Percentiles rank a stretch among this genome's conserved stretches.
Conservation (phyloP, 2,329 filamentous ascomycete genomes). For the Diaporthe nobilis region DNA sequence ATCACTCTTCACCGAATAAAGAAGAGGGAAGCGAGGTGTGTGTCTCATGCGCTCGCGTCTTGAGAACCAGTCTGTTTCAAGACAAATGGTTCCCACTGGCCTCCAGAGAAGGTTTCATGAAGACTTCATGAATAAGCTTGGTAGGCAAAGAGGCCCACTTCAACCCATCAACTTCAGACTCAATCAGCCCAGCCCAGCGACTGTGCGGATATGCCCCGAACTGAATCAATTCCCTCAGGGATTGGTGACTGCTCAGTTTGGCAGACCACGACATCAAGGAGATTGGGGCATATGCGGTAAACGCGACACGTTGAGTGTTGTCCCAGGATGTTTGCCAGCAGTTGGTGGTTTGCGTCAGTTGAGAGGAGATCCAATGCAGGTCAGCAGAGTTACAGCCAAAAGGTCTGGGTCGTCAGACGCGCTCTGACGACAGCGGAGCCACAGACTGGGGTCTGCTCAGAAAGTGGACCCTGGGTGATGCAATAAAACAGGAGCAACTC, state of each 20-base stretch:
- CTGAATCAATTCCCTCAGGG: not conserved
- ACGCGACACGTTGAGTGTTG: not conserved
- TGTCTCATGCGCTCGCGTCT: constrained; percentile 25
- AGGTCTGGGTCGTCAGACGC: constrained; percentile 19
- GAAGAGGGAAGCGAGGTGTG: constrained; percentile 18
- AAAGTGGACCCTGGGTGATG: constrained; percentile 34
- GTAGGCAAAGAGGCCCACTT: not conserved
- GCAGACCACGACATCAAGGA: not conserved
- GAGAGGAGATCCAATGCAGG: constrained; percentile 14
- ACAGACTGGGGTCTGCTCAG: constrained; percentile 28
- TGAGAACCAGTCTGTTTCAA: constrained; percentile 31
- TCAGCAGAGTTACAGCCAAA: constrained; percentile 28
- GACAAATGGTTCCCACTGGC: constrained; percentile 17
- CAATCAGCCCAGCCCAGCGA: not conserved
- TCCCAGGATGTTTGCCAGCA: not conserved
- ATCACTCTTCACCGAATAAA: constrained; percentile 14
- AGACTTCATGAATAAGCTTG: constrained; percentile 3
- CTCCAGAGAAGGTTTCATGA: constrained; percentile 21
- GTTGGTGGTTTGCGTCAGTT: constrained; percentile 9
- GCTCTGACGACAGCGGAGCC: constrained; percentile 41
- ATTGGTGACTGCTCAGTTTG: not conserved
- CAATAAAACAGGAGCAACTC: constrained; percentile 15
- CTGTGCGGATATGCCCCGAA: constrained; percentile 15
- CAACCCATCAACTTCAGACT: constrained; percentile 20
- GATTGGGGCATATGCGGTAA: not conserved